A percentile compares a stretch with the other conserved stretches of the same genome.
These are phyloP conservation scores for Tetrapyrgos nigripes DNA, from an alignment of 1,284 basidiomycete genomes.

Conservation along the genomic window DNA sequence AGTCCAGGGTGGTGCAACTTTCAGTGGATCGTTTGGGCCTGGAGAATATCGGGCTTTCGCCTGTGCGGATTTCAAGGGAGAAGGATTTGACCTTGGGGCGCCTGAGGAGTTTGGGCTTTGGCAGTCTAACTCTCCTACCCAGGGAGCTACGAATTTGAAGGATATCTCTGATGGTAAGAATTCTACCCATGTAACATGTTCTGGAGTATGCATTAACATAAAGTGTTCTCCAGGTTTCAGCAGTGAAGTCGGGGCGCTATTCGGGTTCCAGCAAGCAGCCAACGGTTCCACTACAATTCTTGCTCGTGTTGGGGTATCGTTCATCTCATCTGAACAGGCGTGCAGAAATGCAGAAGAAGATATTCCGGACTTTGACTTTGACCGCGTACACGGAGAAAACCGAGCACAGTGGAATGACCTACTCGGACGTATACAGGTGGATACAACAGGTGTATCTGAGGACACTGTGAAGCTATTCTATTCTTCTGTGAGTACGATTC, in stretches of 20 bases:
- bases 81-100: slow-evolving; percentile 52
- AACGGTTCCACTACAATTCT: slow-evolving; percentile 48
- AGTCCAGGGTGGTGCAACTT: slow-evolving; percentile 42
- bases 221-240: no score
- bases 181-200: no score
- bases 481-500: slow-evolving; percentile 60
- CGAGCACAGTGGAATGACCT: slow-evolving; percentile 62
- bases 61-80: slow-evolving; percentile 65
- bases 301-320: slow-evolving; percentile 63
- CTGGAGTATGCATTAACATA: no score
- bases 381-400: slow-evolving; percentile 46
- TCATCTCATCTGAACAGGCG: slow-evolving; percentile 64
- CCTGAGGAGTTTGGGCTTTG: slow-evolving; percentile 62
- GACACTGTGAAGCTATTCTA: slow-evolving; percentile 63
- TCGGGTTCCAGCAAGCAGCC: slow-evolving; percentile 53
- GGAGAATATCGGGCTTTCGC: slow-evolving; percentile 62
- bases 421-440: slow-evolving; percentile 59
- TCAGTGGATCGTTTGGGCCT: slow-evolving; percentile 48
- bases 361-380: slow-evolving; percentile 66
- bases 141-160: slow-evolving; percentile 49
- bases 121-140: slow-evolving; percentile 55
- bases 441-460: slow-evolving; percentile 51
- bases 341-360: slow-evolving; percentile 66
- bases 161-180: slow-evolving; percentile 52
- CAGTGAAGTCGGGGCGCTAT: slow-evolving; percentile 54